A percentile compares a stretch with the other conserved stretches of the same genome.
Evolutionary conservation across 257 asterid genomes (phyloP).

Genomic region (Salvia rosmarinus): DNA sequence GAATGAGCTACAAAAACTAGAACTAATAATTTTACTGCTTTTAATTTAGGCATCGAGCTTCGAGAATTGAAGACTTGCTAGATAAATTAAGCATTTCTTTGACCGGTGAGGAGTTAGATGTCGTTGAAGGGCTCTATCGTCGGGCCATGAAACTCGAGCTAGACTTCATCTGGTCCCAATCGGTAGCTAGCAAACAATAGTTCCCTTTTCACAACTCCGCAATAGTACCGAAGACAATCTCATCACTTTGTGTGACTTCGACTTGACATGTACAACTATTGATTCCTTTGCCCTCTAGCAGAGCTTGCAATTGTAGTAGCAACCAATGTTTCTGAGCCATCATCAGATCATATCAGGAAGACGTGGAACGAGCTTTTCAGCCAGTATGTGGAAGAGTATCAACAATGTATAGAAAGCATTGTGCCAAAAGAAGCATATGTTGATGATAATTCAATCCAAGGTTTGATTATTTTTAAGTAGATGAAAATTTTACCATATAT

Average conservation of each 20-base stretch:
- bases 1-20: not conserved
- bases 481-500: not conserved
- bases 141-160: slow-evolving; percentile 65
- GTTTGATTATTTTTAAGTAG: slow-evolving; percentile 24
- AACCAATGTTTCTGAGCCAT: slow-evolving; percentile 37
- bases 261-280: slow-evolving; percentile 63
- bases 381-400: slow-evolving; percentile 60
- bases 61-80: slow-evolving; percentile 63
- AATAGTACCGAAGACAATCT: slow-evolving; percentile 44
- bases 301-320: slow-evolving; percentile 64
- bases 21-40: slow-evolving; percentile 35
- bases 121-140: slow-evolving; percentile 66
- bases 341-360: slow-evolving; percentile 40
- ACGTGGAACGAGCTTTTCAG: slow-evolving; percentile 55
- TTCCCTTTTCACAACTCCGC: slow-evolving; percentile 52
- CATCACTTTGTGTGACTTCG: slow-evolving; percentile 58
- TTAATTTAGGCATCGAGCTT: slow-evolving; percentile 60
- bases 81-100: slow-evolving; percentile 63
- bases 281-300: slow-evolving; percentile 71
- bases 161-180: slow-evolving; percentile 61
- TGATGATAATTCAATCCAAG: slow-evolving; percentile 31
- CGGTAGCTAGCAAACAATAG: slow-evolving; percentile 46
- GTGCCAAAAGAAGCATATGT: slow-evolving; percentile 40
- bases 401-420: slow-evolving; percentile 59
- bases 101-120: slow-evolving; percentile 71